Evolutionary conservation across 306 rosid genomes (phyloP).

Genomic region (Oxytropis ochrocephala): DNA sequence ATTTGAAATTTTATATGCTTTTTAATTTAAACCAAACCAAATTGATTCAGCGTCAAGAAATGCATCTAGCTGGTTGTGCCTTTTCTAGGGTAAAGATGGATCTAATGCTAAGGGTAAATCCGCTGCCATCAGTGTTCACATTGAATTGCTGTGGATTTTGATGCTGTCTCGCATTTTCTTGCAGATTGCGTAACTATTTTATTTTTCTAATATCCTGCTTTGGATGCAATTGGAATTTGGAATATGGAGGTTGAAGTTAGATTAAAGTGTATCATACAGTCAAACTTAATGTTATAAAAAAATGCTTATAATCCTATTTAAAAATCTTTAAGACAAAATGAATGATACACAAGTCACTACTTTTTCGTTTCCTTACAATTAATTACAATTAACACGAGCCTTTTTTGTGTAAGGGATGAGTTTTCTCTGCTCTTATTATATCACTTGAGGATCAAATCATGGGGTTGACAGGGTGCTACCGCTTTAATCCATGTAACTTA

Average conservation of each 20-base stretch:
- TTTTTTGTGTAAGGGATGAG: not conserved
- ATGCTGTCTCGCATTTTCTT: not conserved
- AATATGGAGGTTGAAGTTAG: not conserved
- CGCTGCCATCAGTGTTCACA: not conserved
- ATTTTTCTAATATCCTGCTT: constrained; percentile 4
- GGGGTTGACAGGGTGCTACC: not conserved
- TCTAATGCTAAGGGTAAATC: not conserved
- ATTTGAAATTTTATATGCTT: not conserved
- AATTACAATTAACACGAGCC: not conserved
- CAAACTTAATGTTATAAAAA: not conserved
- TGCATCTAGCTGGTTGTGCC: not conserved
- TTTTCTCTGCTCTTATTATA: not conserved
- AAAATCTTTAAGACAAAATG: not conserved
- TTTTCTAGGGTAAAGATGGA: not conserved
- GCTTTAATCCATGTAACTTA: not conserved
- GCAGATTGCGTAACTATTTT: not conserved
- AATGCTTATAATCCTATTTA: not conserved
- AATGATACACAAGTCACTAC: not conserved
- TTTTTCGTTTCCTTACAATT: not conserved
- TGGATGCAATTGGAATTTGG: constrained; percentile 4
- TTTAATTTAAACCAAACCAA: not conserved
- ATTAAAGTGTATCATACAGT: not conserved
- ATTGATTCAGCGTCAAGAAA: not conserved
- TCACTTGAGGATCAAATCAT: not conserved
- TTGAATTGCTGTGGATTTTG: not conserved